Evolutionary conservation across 352 stramenopile species (phyloP).

Genomic region (Globisporangium spinosum): DNA sequence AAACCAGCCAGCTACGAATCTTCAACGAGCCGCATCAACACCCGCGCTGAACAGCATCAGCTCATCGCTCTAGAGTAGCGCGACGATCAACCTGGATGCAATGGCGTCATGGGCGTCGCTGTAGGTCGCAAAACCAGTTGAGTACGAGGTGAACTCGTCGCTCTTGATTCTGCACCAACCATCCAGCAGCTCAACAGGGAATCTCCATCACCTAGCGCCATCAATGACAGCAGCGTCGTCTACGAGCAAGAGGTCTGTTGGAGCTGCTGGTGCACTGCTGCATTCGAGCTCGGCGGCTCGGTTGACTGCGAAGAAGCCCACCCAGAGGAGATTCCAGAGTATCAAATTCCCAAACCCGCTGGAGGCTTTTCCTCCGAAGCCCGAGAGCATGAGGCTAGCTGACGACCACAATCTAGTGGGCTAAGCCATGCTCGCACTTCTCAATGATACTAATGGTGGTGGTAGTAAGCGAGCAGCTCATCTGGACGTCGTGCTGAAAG

Average conservation of each 20-base stretch:
- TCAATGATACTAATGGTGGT: background rate
- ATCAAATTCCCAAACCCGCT: conserved; percentile 44
- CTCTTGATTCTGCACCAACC: conserved; percentile 47
- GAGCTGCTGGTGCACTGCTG: background rate
- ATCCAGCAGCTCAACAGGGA: conserved; percentile 24
- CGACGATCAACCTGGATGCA: conserved; percentile 12
- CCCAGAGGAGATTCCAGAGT: conserved; percentile 39
- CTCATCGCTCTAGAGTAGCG: background rate
- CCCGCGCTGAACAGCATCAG: background rate
- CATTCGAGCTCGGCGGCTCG: conserved; percentile 7
- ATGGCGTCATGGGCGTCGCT: conserved; percentile 47
- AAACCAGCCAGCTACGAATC: background rate
- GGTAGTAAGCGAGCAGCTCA: background rate
- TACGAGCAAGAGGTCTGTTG: conserved; percentile 2
- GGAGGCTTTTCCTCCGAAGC: conserved; percentile 48
- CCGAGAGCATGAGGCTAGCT: conserved; percentile 14
- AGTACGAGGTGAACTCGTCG: conserved; percentile 62
- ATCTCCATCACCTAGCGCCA: conserved; percentile 25
- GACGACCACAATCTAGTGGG: background rate
- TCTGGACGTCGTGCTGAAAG: background rate
- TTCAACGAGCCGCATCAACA: conserved; percentile 14
- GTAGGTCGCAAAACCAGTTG: conserved; percentile 37
- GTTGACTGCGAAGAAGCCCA: conserved; percentile 44
- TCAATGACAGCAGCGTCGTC: background rate
- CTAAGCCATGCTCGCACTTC: background rate